Percentiles rank a stretch among this genome's conserved stretches.
phyloP scores from a whole-genome alignment of 768 basidiomycete genomes.

The Leccinum pellstonianum region DNA sequence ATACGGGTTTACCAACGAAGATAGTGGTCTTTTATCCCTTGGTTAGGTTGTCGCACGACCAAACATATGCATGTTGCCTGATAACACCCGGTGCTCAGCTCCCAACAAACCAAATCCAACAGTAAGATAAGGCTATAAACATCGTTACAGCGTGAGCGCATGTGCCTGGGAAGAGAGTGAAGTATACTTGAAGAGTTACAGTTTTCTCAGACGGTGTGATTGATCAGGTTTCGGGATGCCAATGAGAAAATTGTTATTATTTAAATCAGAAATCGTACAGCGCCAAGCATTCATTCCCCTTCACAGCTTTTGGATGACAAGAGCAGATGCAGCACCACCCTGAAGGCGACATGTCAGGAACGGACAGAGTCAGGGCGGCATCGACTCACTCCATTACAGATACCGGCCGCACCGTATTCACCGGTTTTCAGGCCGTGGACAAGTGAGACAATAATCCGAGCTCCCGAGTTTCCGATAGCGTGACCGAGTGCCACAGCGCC shows the following conservation, averaged over 20 bases:
- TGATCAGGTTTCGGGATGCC: not conserved
- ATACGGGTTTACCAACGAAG: not conserved
- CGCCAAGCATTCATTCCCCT: constrained; percentile 16
- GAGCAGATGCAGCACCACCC: constrained; percentile 91
- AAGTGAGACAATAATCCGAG: constrained; percentile 91
- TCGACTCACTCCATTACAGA: constrained; percentile 90
- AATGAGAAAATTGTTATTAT: constrained; percentile 14
- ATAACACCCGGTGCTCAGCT: constrained; percentile 8
- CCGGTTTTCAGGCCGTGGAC: constrained; percentile 89
- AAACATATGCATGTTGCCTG: not conserved
- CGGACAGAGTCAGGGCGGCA: constrained; percentile 2
- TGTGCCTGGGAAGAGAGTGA: constrained; percentile 1
- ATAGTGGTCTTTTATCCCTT: constrained; percentile 13
- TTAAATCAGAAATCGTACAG: constrained; percentile 18
- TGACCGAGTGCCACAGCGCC: constrained; percentile 96
- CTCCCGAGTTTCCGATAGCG: constrained; percentile 94
- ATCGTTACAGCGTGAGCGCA: constrained; percentile 10
- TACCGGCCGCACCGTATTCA: constrained; percentile 92
- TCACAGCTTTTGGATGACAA: constrained; percentile 86
- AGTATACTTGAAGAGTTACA: not conserved
- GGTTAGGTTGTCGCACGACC: not conserved
- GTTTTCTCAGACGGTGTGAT: constrained; percentile 11
- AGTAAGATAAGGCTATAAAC: constrained; percentile 19
- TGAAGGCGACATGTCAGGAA: constrained; percentile 34
- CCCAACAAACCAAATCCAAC: not conserved